Conservation (phyloP, 2,329 filamentous ascomycete genomes). For the Aspergillus sojae region DNA sequence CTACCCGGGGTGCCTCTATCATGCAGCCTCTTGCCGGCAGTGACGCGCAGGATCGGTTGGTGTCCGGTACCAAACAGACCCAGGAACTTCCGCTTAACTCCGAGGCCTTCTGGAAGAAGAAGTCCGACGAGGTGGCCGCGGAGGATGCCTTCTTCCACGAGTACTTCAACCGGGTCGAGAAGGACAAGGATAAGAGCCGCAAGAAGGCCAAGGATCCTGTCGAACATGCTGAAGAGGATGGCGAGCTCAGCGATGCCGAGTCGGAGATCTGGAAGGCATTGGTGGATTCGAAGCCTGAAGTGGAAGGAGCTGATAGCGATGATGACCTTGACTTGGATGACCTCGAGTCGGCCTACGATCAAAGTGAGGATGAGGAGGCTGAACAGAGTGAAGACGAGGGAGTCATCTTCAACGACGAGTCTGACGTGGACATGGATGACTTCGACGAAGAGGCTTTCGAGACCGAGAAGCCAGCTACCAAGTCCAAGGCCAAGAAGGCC, state of each 20-base stretch:
- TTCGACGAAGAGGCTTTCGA: constrained; percentile 49
- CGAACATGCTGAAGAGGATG: constrained; percentile 45
- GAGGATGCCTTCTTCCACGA: constrained; percentile 98
- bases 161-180: constrained; percentile 81
- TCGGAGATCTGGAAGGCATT: constrained; percentile 92
- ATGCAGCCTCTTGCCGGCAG: constrained; percentile 87
- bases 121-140: constrained; percentile 79
- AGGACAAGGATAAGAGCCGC: constrained; percentile 53
- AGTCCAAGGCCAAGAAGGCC: constrained; percentile 25
- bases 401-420: constrained; percentile 52
- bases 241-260: constrained; percentile 62
- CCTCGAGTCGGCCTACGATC: constrained; percentile 55
- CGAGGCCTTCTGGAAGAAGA: constrained; percentile 88
- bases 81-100: constrained; percentile 75
- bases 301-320: constrained; percentile 64
- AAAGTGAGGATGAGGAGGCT: constrained; percentile 44
- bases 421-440: constrained; percentile 49
- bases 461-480: constrained; percentile 39
- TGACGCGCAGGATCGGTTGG: constrained; percentile 62
- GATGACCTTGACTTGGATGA: constrained; percentile 61
- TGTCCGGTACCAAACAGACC: constrained; percentile 61
- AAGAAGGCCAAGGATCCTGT: constrained; percentile 58
- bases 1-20: constrained; percentile 78
- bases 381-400: constrained; percentile 47
- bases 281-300: constrained; percentile 75